phyloP scores from a whole-genome alignment of 73 alveolate species.

The Blepharisma japonicum region DNA sequence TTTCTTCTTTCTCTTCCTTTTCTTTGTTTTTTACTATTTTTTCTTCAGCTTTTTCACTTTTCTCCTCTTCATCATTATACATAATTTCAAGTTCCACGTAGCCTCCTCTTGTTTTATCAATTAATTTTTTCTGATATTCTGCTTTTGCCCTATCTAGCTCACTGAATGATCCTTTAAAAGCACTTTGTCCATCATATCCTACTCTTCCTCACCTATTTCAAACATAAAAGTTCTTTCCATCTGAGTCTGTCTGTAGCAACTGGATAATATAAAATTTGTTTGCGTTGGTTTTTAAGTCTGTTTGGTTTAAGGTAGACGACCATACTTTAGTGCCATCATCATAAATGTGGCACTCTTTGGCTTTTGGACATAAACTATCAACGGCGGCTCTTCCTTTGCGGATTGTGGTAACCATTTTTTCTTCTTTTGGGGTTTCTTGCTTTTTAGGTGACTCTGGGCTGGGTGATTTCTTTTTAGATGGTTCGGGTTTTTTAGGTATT shows the following conservation, averaged over 20 bases:
- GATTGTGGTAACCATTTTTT: background rate
- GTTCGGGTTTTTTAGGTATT: background rate
- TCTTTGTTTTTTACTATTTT: conserved; percentile 30
- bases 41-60: conserved; percentile 34
- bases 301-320: conserved; percentile 19
- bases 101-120: conserved; percentile 42
- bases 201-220: conserved; percentile 34
- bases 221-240: conserved; percentile 77
- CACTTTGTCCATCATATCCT: conserved; percentile 6
- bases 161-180: background rate
- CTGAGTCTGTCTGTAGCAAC: conserved; percentile 53
- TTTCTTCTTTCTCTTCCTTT: conserved; percentile 33
- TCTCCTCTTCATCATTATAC: background rate
- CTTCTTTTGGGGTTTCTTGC: background rate
- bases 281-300: conserved; percentile 17
- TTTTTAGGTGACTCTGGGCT: background rate
- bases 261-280: background rate
- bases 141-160: conserved; percentile 3
- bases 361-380: background rate
- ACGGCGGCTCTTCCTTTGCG: background rate
- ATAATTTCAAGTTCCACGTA: conserved; percentile 35
- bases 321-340: conserved; percentile 26
- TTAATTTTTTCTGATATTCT: conserved; percentile 39
- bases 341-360: conserved; percentile 15
- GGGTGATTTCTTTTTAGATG: background rate